Evolutionary conservation across 225 moss, liverwort and hornwort genomes (phyloP).

Genomic region (Straminergon stramineum): DNA sequence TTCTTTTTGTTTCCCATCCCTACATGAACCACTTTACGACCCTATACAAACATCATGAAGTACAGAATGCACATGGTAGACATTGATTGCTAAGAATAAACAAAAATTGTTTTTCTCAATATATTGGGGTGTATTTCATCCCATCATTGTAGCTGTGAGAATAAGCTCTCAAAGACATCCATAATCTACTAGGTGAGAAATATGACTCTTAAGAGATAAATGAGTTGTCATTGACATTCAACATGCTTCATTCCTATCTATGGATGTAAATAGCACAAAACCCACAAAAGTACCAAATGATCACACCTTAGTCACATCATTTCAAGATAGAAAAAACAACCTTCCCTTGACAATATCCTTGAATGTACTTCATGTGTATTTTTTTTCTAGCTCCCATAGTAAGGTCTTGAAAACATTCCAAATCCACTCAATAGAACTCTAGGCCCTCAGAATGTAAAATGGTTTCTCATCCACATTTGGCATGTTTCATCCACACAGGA

Average conservation of each 20-base stretch:
- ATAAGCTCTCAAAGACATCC: background rate
- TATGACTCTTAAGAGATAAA: background rate
- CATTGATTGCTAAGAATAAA: background rate
- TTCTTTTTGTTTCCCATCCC: background rate
- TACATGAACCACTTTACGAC: no score
- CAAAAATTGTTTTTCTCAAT: background rate
- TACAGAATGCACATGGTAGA: rapidly evolving
- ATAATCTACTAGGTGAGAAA: rapidly evolving
- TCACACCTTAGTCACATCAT: rapidly evolving
- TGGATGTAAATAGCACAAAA: background rate
- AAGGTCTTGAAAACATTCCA: background rate
- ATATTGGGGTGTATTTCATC: rapidly evolving
- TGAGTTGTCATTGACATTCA: background rate
- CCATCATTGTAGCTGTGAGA: background rate
- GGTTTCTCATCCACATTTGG: background rate
- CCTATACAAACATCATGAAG: no score
- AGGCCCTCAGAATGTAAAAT: rapidly evolving
- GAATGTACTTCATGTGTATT: no score
- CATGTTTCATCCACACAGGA: background rate
- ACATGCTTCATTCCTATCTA: rapidly evolving
- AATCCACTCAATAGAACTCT: no score
- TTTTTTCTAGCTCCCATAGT: background rate
- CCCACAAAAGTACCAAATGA: background rate
- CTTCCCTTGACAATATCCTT: rapidly evolving
- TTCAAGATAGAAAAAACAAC: background rate